Percentiles rank a stretch among this genome's conserved stretches.
phyloP scores from a whole-genome alignment of 352 stramenopile species.

The Phytopythium delawarense region DNA sequence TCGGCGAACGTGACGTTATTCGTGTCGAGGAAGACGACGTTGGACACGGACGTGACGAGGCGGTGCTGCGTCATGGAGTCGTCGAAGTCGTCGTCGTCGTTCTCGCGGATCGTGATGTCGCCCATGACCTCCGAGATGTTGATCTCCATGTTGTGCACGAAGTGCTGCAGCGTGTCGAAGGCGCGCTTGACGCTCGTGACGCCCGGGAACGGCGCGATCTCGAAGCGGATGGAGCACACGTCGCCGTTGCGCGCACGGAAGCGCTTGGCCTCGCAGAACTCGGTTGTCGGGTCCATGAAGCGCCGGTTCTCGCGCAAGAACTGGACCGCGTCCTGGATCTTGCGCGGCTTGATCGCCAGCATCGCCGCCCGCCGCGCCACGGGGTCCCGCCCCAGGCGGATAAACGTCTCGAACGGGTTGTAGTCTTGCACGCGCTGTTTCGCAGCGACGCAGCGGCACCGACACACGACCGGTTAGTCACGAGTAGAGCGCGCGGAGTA shows the following conservation, averaged over 20 bases:
- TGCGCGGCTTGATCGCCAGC: conserved; percentile 25
- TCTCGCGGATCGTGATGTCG: conserved; percentile 44
- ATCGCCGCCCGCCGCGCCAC: conserved; percentile 10
- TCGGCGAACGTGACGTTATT: conserved; percentile 41
- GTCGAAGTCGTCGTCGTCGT: conserved; percentile 32
- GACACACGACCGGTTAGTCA: neutral
- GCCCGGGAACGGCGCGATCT: conserved; percentile 36
- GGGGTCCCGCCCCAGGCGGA: conserved; percentile 14
- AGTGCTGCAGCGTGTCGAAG: conserved; percentile 34
- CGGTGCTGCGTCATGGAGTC: conserved; percentile 32
- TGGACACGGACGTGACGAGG: conserved; percentile 25
- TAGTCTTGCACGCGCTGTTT: conserved; percentile 14
- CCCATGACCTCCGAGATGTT: conserved; percentile 36
- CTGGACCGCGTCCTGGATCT: conserved; percentile 32
- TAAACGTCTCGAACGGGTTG: conserved; percentile 22
- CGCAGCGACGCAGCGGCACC: neutral
- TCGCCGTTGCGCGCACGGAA: conserved; percentile 32
- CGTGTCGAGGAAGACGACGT: conserved; percentile 28
- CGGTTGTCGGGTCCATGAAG: conserved; percentile 22
- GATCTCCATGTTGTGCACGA: conserved; percentile 47
- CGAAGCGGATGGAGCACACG: conserved; percentile 29
- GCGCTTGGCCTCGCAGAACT: conserved; percentile 37
- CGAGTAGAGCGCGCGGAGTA: neutral
- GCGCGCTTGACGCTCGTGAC: conserved; percentile 24
- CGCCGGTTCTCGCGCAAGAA: conserved; percentile 32